These are phyloP conservation scores for Ogataea trehaloabstinens DNA, from an alignment of 805 yeast genomes.

Conservation along the genomic window DNA sequence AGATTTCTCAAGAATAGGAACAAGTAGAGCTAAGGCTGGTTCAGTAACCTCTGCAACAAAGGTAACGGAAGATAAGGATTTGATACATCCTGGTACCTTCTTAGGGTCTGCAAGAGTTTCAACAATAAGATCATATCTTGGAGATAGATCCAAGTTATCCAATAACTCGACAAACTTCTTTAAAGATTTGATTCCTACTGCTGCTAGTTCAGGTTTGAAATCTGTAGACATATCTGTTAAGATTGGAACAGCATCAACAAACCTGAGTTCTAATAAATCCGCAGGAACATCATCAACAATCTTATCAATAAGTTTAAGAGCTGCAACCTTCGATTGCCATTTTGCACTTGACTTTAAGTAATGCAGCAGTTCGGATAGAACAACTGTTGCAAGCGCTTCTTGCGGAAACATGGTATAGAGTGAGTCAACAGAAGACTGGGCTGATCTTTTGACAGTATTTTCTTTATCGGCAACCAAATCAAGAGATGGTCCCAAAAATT, in stretches of 20 bases:
- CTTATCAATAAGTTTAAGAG: slow-evolving; percentile 69
- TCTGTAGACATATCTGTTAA: slow-evolving; percentile 90
- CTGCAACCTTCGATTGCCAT: slow-evolving; percentile 88
- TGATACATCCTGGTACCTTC: slow-evolving; percentile 85
- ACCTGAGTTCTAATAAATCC: slow-evolving; percentile 80
- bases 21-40: slow-evolving; percentile 85
- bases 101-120: slow-evolving; percentile 88
- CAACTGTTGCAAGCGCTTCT: slow-evolving; percentile 73
- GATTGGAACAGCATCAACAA: slow-evolving; percentile 76
- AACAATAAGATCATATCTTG: slow-evolving; percentile 80
- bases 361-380: slow-evolving; percentile 57
- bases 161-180: slow-evolving; percentile 71
- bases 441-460: slow-evolving; percentile 78
- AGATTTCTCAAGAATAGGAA: slow-evolving; percentile 89
- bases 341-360: slow-evolving; percentile 82
- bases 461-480: slow-evolving; percentile 87
- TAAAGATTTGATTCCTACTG: slow-evolving; percentile 73
- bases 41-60: slow-evolving; percentile 98
- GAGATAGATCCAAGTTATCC: slow-evolving; percentile 89
- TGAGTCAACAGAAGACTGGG: slow-evolving; percentile 74
- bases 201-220: slow-evolving; percentile 93
- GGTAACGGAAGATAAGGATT: slow-evolving; percentile 86
- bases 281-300: slow-evolving; percentile 77
- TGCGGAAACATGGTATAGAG: slow-evolving; percentile 67
- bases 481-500: slow-evolving; percentile 59